Conservation (phyloP, 2,329 filamentous ascomycete genomes). For the Nigrospora oryzae region DNA sequence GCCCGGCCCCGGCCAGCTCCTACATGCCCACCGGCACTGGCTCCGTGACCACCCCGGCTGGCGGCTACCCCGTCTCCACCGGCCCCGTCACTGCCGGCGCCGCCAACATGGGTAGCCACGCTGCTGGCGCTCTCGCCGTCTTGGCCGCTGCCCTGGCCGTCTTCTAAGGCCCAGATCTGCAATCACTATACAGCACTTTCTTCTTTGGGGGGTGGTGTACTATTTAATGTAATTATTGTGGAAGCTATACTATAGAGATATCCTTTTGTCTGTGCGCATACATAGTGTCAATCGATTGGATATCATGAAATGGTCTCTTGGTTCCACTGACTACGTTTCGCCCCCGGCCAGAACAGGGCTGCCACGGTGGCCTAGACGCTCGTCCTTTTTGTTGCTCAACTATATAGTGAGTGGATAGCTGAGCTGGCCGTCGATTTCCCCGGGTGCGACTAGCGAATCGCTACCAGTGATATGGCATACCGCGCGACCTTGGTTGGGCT, state of each 20-base stretch:
- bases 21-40: slow-evolving; percentile 3
- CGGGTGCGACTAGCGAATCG: no score
- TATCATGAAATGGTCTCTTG: no score
- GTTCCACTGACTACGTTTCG: no score
- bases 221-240: slow-evolving; percentile 1
- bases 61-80: slow-evolving; percentile 4
- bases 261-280: no score
- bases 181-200: neutral
- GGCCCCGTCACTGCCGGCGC: slow-evolving; percentile 13
- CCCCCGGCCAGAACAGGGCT: no score
- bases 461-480: no score
- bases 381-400: no score
- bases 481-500: no score
- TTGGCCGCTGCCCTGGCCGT: slow-evolving; percentile 13
- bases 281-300: no score
- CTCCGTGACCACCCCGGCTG: slow-evolving; percentile 6
- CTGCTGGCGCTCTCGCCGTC: slow-evolving; percentile 13
- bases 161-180: slow-evolving; percentile 6
- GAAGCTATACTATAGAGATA: neutral
- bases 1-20: neutral
- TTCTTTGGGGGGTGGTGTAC: neutral
- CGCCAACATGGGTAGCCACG: slow-evolving; percentile 14
- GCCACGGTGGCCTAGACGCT: no score
- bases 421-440: no score
- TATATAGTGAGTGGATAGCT: no score